phyloP scores from a whole-genome alignment of 2,329 filamentous ascomycete genomes.

The Stachybotrys elegans region DNA sequence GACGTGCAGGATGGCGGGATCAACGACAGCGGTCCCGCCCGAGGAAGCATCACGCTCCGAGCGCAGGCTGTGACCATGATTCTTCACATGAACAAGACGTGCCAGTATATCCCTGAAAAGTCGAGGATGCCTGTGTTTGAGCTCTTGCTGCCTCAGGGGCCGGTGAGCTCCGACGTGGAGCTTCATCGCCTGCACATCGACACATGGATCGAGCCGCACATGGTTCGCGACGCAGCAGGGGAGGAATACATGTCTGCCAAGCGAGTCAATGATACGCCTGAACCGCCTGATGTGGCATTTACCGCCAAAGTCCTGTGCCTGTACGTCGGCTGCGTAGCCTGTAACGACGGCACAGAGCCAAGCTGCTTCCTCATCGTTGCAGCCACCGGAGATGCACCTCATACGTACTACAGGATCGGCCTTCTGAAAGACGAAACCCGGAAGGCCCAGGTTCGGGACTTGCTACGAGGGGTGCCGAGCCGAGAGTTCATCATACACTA shows the following conservation, averaged over 20 bases:
- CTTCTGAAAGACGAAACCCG: too few species aligned
- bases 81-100: background rate
- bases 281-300: too few species aligned
- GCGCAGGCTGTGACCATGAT: background rate
- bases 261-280: too few species aligned
- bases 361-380: too few species aligned
- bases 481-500: slow-evolving; percentile 3
- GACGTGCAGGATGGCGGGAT: background rate
- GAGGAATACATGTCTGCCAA: background rate
- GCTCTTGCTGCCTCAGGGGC: background rate
- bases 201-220: background rate
- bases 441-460: too few species aligned
- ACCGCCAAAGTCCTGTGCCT: too few species aligned
- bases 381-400: too few species aligned
- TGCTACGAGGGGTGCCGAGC: too few species aligned
- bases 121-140: background rate
- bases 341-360: too few species aligned
- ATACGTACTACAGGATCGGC: too few species aligned
- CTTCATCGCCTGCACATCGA: background rate
- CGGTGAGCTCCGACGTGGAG: background rate
- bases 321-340: too few species aligned
- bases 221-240: background rate
- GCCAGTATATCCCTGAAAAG: background rate
- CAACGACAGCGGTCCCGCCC: background rate
- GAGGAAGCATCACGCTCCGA: background rate